Base-by-base conservation (phyloP, 2,329 filamentous ascomycete species). In the Cercospora zeina region DNA sequence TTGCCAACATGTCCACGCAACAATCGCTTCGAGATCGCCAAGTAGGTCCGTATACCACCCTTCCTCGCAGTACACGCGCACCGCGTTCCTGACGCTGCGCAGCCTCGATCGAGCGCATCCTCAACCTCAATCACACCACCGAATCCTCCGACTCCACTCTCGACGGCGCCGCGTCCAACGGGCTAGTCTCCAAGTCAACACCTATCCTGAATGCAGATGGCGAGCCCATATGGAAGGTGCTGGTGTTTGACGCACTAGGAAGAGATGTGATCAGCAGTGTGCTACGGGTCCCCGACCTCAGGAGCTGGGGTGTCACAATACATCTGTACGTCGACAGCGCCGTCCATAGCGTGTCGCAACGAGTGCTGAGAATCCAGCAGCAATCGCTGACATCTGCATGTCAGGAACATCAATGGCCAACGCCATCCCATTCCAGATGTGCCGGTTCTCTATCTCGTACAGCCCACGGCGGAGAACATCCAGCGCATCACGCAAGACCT, bases 181-280 rank as follows among this genome's bases (percentile, higher is more conserved):
- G 87, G 55, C 77, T 88, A 9, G 79, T 88, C 59, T 83, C 88
- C 59, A 85, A 89, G 21, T 84, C 88, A 37, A 87, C 88, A n/a
- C 89, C 91, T 14, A 89, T 97, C 58, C 80, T 96, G 65, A 92
- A 92, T 69, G 84, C 90, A 51, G 89, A 96, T 70, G 92, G 93
- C 66, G 91, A 96, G 72, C 93, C 93, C 0, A 93, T 97, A 79
- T 97, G 93, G 93, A 97, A 97, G 77, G 90, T 97, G 6, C 81
- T 99, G 57, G 91, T 99, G 9, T 97, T 99, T 74, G 96, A 99
- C 77, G 89, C 93, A 69, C 79, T 89, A 70, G 95, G 93, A 53
- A 85, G 93, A 75, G 93, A 97, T 84, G 90, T 99, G 62, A 97
- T 99, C 72, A 97, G 92, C 80, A 97, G 93, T 72, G 93, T 99